phyloP scores from a whole-genome alignment of 202 grass and related monocot genomes.

The Cymbopogon flexuosus region DNA sequence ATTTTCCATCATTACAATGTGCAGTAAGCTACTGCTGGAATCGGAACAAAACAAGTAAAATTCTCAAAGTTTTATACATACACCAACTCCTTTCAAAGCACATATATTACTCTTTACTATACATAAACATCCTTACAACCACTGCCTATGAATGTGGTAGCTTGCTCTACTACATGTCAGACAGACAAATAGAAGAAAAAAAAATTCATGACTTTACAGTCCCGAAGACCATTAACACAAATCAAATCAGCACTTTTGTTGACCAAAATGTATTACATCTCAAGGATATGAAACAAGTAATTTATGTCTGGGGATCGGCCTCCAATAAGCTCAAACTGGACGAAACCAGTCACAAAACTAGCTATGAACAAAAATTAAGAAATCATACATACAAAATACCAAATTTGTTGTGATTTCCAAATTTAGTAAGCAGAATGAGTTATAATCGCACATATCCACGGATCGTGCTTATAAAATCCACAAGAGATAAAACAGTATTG shows the following conservation, averaged over 20 bases:
- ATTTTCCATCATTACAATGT: not conserved
- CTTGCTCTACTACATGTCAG: not conserved
- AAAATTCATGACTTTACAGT: not conserved
- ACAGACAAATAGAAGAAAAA: not conserved
- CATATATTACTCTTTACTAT: not conserved
- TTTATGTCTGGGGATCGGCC: not conserved
- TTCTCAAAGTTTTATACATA: not conserved
- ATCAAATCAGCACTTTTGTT: slow-evolving; percentile 11
- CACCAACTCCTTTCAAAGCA: not conserved
- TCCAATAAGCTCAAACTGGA: not conserved
- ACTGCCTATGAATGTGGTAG: not conserved
- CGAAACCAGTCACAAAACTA: not conserved
- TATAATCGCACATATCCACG: not conserved
- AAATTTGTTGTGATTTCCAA: not conserved
- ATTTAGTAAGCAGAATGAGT: not conserved
- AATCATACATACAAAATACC: not conserved
- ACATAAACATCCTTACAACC: not conserved
- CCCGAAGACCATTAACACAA: not conserved
- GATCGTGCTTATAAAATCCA: not conserved
- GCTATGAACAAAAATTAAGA: not conserved
- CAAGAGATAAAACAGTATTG: not conserved
- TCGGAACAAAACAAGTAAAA: not conserved
- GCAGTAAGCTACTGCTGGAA: not conserved
- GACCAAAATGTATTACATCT: slow-evolving; percentile 8
- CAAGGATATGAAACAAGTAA: not conserved